These are phyloP conservation scores for Hypoxylon sp. DNA, from an alignment of 2,329 filamentous ascomycete species.

Conservation along the genomic window DNA sequence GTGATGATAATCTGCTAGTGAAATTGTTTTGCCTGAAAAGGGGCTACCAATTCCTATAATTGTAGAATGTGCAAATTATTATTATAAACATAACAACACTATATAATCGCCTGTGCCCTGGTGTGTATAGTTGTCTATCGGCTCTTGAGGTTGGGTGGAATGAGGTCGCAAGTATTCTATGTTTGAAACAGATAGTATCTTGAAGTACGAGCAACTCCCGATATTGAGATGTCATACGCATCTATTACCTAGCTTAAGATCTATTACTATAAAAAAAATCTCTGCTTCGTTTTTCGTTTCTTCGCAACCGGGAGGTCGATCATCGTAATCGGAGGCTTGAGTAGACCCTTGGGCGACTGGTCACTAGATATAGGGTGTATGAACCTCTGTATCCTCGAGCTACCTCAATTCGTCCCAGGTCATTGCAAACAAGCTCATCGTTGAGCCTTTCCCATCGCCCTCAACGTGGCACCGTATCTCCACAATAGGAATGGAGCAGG, in stretches of 20 bases:
- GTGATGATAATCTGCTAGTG: too few relatives aligned
- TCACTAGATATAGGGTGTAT: background rate
- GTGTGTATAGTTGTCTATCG: background rate
- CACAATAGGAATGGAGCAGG: constrained; percentile 33
- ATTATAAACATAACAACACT: too few relatives aligned
- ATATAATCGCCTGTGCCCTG: background rate
- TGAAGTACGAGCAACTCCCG: background rate
- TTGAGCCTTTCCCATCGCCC: constrained; percentile 22
- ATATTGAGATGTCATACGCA: background rate
- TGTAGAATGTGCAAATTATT: too few relatives aligned
- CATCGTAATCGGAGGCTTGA: background rate
- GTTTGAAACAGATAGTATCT: background rate
- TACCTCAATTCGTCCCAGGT: background rate
- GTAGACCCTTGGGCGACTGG: background rate
- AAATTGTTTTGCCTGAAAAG: background rate
- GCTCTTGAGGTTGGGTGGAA: background rate
- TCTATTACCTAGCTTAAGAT: too few relatives aligned
- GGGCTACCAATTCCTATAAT: too few relatives aligned
- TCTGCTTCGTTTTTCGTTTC: background rate
- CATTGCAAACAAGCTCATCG: background rate
- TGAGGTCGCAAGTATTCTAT: background rate
- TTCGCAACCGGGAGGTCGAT: background rate
- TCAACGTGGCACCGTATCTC: constrained; percentile 30
- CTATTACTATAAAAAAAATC: too few relatives aligned
- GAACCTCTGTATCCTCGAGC: background rate